Base-by-base conservation (phyloP, 2,329 filamentous ascomycete species). In the Amylocarpus encephaloides region DNA sequence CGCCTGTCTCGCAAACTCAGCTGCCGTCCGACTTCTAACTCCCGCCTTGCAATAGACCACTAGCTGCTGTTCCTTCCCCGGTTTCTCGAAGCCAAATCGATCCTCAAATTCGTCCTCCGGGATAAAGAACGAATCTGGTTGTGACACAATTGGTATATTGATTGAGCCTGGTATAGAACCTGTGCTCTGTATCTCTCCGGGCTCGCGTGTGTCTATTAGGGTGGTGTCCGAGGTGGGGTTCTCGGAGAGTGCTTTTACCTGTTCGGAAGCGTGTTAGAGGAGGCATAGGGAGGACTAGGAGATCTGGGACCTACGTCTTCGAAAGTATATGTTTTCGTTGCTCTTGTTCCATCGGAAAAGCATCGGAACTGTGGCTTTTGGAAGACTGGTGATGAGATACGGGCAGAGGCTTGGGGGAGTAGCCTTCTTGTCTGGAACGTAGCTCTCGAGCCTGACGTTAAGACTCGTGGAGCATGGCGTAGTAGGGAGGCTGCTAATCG, bases 11-110 rank as follows among this genome's bases (percentile, higher is more conserved):
- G 93, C 93, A 67, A 96, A 68, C 57, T 78, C 76, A 6, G 90
- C 90, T 6, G 91, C 91, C 0, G 86, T 80, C 41, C 76, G 74
- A 60, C 88, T 89, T 65, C 93, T 76, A 56, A 97, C 88, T 2
- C 93, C 93, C 0, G 91, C 84, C 72, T 89, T 94, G 71, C 93
- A 98, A 69, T 95, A 97, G 63, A 97, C 93, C 3, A 97, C 76
- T 12, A 95, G 67, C 57, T 79, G 73, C 30, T 68, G 66, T 40
- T 79, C 74, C 52, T 72, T 72, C 2, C 62, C 61, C 0, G 85
- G 91, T 53, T 88, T 86, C 52, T 76, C 71, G 64, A 86, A 95
- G 3, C 89, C 91, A 68, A 89, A 91, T 13, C 84, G 73, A 53
- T 89, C 87, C 64, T 86, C 79, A 64, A 97, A 97, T 56, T 95